Evolutionary conservation across 371 early-diverging fungal genomes (phyloP).

Genomic region (Rhizopus sp.): DNA sequence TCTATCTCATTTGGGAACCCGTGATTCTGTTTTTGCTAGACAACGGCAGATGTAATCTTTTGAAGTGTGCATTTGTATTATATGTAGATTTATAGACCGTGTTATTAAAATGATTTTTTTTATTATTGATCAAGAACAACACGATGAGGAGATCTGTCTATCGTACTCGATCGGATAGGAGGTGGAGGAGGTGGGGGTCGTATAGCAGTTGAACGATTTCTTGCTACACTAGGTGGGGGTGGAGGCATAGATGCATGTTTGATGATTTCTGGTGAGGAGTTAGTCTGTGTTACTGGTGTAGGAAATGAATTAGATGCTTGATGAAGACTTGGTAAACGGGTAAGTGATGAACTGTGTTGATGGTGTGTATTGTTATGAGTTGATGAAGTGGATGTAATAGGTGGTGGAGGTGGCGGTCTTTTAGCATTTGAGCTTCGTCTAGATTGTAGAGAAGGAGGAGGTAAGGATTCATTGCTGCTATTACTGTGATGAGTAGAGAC

Average conservation of each 20-base stretch:
- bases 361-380: neutral
- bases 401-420: slow-evolving; percentile 16
- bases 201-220: slow-evolving; percentile 13
- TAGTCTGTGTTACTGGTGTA: neutral
- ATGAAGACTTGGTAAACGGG: neutral
- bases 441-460: neutral
- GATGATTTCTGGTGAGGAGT: slow-evolving; percentile 3
- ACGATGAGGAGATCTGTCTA: neutral
- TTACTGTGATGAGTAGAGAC: neutral
- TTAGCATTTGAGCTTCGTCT: neutral
- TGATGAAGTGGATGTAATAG: slow-evolving; percentile 1
- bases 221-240: slow-evolving; percentile 4
- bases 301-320: neutral
- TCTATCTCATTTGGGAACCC: slow-evolving; percentile 28
- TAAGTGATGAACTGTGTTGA: neutral
- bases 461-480: neutral
- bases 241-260: neutral
- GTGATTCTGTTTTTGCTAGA: slow-evolving; percentile 24
- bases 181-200: slow-evolving; percentile 20
- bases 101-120: slow-evolving; percentile 13
- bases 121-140: slow-evolving; percentile 1
- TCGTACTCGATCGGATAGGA: neutral
- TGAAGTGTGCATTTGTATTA: neutral
- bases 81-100: slow-evolving; percentile 3
- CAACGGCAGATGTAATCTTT: slow-evolving; percentile 2